Base-by-base conservation (phyloP, 2,329 filamentous ascomycete species). In the Pseudofabraea citricarpa region DNA sequence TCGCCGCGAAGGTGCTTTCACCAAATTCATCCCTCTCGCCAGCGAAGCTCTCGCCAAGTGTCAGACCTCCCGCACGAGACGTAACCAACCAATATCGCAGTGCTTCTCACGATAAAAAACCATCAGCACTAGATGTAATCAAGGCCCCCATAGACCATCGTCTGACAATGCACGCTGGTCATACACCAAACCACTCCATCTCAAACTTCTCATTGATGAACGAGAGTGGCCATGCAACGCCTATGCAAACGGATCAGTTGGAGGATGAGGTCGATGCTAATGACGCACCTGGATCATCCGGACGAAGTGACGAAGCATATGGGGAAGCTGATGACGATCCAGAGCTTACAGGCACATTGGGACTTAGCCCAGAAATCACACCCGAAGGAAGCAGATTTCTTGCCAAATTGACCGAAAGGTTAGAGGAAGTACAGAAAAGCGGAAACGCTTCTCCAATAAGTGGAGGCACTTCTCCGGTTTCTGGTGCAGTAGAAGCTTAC, bases 111-210 rank as follows among this genome's bases (percentile, higher is more conserved):
- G 31, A 19, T 27, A 46, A 44, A 20, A 40, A 39, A 38, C 6
- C 36, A 36, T 24, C 31, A 16, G 53, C 50, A 6, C 24, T 56
- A 10, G 47, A 53, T 19, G 44, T 57, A 16, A 50, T 46, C 13
- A 37, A 27, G n/a, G 50, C 55, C 21, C 55, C 56, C 12, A 76
- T 74, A 53, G 65, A 67, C 33, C 66, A 64, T 38, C 69, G 79
- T 35, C 69, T 81, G 31, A 79, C 71, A 0, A 76, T 83, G 71
- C 73, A 82, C 57, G 79, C 79, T 16, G 79, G 79, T 1, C 79
- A 82, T 58, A 82, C 79, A 2, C 79, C 79, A 6, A 81, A 71
- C 40, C 77, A 81, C 56, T 69, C 66, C 3, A 58, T 68, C 18
- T 79, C 76, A 1, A 63, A 79, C 9, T 78, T 77, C 4, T 60